A percentile compares a stretch with the other conserved stretches of the same genome.
Conservation (phyloP, 352 stramenopile species). For the Pythium pyrilobum region DNA sequence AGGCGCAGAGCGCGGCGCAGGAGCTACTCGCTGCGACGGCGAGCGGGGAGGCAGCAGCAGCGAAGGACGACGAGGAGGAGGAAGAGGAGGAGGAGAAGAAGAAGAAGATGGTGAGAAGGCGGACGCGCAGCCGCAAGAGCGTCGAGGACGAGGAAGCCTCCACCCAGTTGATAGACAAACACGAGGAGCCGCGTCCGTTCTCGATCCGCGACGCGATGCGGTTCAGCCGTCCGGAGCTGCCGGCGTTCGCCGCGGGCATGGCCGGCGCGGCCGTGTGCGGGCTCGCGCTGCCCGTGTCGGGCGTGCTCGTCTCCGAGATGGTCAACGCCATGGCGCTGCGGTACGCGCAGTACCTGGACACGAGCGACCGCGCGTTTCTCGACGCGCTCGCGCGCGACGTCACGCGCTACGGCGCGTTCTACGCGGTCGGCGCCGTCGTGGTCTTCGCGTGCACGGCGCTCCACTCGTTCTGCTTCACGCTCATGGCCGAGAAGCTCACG, state of each 20-base stretch:
- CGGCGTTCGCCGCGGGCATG: constrained; percentile 26
- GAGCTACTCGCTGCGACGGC: neutral
- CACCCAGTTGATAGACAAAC: neutral
- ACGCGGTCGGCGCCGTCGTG: constrained; percentile 23
- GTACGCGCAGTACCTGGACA: constrained; percentile 15
- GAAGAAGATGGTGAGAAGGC: no score
- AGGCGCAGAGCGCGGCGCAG: neutral
- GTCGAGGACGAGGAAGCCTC: no score
- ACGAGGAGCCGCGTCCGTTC: neutral
- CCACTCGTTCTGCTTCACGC: constrained; percentile 30
- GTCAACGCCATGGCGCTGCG: constrained; percentile 14
- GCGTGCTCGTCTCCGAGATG: constrained; percentile 4
- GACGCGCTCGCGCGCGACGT: constrained; percentile 24
- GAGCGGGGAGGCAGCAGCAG: neutral
- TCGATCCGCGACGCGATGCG: constrained; percentile 1
- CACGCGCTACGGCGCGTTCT: constrained; percentile 23
- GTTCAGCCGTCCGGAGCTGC: constrained; percentile 24
- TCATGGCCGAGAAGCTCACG: constrained; percentile 40
- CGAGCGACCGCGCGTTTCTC: constrained; percentile 7
- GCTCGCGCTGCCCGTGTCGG: constrained; percentile 15
- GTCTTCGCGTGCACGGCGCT: constrained; percentile 15
- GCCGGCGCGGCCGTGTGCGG: constrained; percentile 23
- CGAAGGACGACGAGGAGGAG: no score
- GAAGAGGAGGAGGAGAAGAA: no score
- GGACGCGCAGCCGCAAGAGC: no score